These are phyloP conservation scores for Discostella pseudostelligera DNA, from an alignment of 108 stramenopile genomes.

Conservation along the genomic window DNA sequence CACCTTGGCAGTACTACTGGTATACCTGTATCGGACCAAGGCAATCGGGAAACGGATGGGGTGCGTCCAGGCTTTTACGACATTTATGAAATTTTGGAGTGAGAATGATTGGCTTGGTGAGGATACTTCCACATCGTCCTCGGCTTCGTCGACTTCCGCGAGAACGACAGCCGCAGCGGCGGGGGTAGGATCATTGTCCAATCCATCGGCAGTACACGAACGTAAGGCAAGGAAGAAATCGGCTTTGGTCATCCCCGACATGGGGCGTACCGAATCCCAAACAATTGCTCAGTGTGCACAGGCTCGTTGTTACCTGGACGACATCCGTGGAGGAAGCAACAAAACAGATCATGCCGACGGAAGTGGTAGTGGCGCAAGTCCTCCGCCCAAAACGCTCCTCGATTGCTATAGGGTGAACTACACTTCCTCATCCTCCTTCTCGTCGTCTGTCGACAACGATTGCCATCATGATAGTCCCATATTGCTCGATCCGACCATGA, in stretches of 20 bases:
- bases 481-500: conserved; percentile 81
- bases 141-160: no score
- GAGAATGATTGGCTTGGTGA: conserved; percentile 77
- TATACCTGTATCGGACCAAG: conserved; percentile 73
- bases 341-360: not conserved
- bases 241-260: conserved; percentile 66
- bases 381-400: conserved; percentile 55
- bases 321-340: conserved; percentile 16
- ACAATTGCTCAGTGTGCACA: conserved; percentile 54
- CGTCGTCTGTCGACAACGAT: conserved; percentile 11
- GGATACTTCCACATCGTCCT: not conserved
- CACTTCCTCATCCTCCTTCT: conserved; percentile 24
- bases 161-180: not conserved
- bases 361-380: conserved; percentile 7
- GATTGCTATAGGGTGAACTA: conserved; percentile 55
- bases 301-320: conserved; percentile 48
- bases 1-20: conserved; percentile 53
- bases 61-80: conserved; percentile 68
- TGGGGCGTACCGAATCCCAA: conserved; percentile 49
- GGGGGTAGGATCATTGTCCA: not conserved
- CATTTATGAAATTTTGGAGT: conserved; percentile 72
- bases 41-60: conserved; percentile 69
- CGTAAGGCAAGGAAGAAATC: conserved; percentile 28
- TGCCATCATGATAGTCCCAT: conserved; percentile 52
- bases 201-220: not conserved